Percentiles rank a stretch among this genome's conserved stretches.
Evolutionary conservation across 2,329 filamentous ascomycete species (phyloP).

Genomic region (Blastomyces percursus): DNA sequence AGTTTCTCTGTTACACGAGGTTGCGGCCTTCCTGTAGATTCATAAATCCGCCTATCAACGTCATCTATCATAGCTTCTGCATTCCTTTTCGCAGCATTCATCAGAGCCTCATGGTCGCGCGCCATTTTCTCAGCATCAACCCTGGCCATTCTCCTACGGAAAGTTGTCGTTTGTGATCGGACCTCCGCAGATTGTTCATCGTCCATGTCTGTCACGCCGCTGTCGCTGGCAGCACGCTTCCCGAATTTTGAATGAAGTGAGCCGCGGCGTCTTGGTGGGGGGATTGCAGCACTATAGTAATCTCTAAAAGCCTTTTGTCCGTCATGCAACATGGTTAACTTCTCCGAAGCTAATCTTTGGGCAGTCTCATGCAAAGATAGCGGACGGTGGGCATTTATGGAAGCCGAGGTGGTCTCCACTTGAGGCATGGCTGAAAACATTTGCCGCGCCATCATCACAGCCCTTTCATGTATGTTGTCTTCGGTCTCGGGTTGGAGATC

Average conservation of each 20-base stretch:
- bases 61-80: conserved; percentile 60
- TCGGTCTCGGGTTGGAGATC: conserved; percentile 61
- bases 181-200: conserved; percentile 57
- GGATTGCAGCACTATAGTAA: conserved; percentile 54
- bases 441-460: conserved; percentile 71
- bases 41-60: conserved; percentile 67
- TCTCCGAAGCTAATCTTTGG: conserved; percentile 66
- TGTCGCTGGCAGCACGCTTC: conserved; percentile 54
- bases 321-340: conserved; percentile 63
- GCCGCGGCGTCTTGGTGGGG: conserved; percentile 38
- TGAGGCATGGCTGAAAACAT: conserved; percentile 62
- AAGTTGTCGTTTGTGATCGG: conserved; percentile 60
- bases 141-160: conserved; percentile 54
- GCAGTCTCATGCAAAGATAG: conserved; percentile 63
- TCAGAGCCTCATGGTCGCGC: conserved; percentile 57
- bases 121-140: conserved; percentile 62
- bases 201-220: conserved; percentile 47
- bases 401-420: conserved; percentile 41
- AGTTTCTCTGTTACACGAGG: conserved; percentile 58
- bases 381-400: conserved; percentile 10
- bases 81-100: conserved; percentile 67
- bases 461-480: conserved; percentile 62
- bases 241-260: conserved; percentile 39
- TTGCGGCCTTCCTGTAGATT: conserved; percentile 59
- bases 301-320: conserved; percentile 56